Base-by-base conservation (phyloP, 768 basidiomycete genomes). In the Lentinula aciculospora region DNA sequence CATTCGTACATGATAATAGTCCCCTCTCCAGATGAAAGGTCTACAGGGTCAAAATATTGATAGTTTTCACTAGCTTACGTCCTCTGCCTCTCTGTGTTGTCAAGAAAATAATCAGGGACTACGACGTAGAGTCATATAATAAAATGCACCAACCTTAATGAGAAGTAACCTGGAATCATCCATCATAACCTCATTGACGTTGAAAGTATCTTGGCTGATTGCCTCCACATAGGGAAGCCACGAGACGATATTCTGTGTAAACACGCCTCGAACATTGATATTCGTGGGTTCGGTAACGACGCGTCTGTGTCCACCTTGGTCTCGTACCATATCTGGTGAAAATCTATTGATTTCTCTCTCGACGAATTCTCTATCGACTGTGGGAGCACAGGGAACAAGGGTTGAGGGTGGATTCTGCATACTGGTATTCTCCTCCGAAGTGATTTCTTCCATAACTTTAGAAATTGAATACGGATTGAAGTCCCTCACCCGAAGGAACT, bases 141-240 rank as follows among this genome's bases (percentile, higher is more conserved):
- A 23, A 3, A 15, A 13, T 25, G 21, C 21, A 53, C 51, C 5
- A 25, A 81, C 80, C 73, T 78, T 77, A 42, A 81, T 67, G 50
- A 82, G 63, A 57, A 82, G 66, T 50, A 83, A 60, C 58, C 80
- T 65, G 60, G 72, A 74, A 61, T 80, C 80, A 64, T 82, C 82
- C 74, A 82, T 78, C 81, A 81, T 82, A 51, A 79, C 80, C 65
- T 81, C 80, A 50, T 78, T 80, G 42, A 80, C 76, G 61, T 77
- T 73, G 59, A 76, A 80, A 19, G 65, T 68, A 53, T 81, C 75
- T 62, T 76, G 66, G 62, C 78, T 82, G 29, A 80, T 67, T 21
- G 78, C 71, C 66, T 82, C 80, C 45, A 75, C 75, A 62, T 82
- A 82, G 8, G 82, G 78, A 60, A 83, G 65, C 53, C 66, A 73